A percentile compares a stretch with the other conserved stretches of the same genome.
phyloP scores from a whole-genome alignment of 140 eudicot species.

The Stevia rebaudiana region DNA sequence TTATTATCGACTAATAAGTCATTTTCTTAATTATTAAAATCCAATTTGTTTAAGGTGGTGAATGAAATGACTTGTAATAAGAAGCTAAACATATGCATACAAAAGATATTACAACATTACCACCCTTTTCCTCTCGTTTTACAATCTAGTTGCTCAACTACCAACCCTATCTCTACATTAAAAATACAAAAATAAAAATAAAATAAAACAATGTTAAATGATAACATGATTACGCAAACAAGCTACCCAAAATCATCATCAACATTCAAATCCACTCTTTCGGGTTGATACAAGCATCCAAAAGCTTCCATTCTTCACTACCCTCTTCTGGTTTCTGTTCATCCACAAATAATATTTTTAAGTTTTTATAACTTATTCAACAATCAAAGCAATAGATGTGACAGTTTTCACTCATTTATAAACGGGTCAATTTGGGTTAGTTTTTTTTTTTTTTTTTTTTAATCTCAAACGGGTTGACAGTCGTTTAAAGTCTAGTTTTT shows the following conservation, averaged over 20 bases:
- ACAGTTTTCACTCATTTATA: background rate
- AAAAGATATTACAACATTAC: conserved; percentile 7
- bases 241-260: conserved; percentile 12
- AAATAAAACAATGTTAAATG: background rate
- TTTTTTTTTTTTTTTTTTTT: too few relatives aligned
- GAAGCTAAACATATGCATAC: background rate
- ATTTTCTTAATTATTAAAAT: too few relatives aligned
- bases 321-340: conserved; percentile 92
- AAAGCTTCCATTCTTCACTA: conserved; percentile 92
- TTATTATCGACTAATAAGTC: too few relatives aligned
- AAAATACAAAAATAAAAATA: background rate
- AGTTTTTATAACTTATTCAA: background rate
- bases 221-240: conserved; percentile 14
- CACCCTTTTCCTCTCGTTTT: conserved; percentile 12
- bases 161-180: conserved; percentile 23
- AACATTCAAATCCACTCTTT: conserved; percentile 75
- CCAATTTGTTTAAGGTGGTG: too few relatives aligned
- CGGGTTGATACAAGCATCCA: conserved; percentile 99
- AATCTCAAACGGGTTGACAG: background rate
- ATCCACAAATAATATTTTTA: conserved; percentile 3
- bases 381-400: background rate
- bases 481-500: background rate
- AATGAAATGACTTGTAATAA: background rate
- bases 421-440: background rate
- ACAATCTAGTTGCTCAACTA: conserved; percentile 30